Conservation (phyloP, 495 filamentous ascomycete genomes). For the Penicillium pulvis region DNA sequence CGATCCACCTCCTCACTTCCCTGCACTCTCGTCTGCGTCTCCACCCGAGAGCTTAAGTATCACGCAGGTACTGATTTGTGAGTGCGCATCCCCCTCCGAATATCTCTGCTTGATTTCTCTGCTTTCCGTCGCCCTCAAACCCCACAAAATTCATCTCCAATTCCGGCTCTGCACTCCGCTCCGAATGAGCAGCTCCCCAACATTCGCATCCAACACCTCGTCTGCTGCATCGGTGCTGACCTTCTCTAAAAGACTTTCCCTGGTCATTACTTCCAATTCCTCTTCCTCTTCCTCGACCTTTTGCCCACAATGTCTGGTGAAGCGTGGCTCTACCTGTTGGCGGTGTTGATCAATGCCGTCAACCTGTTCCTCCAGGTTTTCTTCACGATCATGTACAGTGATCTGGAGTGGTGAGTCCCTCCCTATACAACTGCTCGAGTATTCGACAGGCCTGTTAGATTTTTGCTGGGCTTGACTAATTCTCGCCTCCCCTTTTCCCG, state of each 20-base stretch:
- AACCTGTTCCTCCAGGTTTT: conserved; percentile 99
- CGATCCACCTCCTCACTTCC: conserved; percentile 13
- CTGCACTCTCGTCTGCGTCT: conserved; percentile 9
- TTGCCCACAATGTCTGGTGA: conserved; percentile 88
- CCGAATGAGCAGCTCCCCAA: conserved; percentile 4
- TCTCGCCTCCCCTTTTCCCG: conserved; percentile 17
- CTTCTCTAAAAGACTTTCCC: not conserved
- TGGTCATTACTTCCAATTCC: conserved; percentile 14
- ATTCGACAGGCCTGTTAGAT: not conserved
- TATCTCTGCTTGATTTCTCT: conserved; percentile 24
- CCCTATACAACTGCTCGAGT: not conserved
- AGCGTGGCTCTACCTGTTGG: conserved; percentile 98
- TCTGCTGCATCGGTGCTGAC: not conserved
- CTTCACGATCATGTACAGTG: conserved; percentile 99
- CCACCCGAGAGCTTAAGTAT: conserved; percentile 12
- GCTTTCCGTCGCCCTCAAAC: conserved; percentile 23
- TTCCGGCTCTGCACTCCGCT: conserved; percentile 24
- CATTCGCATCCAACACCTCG: conserved; percentile 1
- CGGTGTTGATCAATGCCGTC: conserved; percentile 99
- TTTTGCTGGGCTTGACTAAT: conserved; percentile 19
- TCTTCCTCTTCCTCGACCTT: conserved; percentile 13
- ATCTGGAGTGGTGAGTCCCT: conserved; percentile 85
- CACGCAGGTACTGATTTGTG: conserved; percentile 21
- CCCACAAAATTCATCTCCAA: conserved; percentile 34
- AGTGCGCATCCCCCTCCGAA: conserved; percentile 12